These are phyloP conservation scores for Trichoderma parareesei DNA, from an alignment of 495 filamentous ascomycete species.

Conservation along the genomic window DNA sequence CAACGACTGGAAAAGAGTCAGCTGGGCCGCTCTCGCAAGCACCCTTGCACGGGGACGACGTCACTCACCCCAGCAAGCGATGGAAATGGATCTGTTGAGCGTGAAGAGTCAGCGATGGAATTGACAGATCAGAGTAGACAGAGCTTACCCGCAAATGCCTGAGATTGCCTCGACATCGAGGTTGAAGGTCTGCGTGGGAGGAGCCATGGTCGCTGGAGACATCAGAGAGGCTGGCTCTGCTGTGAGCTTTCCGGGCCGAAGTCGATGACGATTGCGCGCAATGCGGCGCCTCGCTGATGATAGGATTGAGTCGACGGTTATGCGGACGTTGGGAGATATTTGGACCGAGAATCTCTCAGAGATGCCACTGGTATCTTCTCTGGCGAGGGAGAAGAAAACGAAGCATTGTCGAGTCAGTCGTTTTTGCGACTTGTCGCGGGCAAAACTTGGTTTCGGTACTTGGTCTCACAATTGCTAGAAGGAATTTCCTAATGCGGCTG, in stretches of 20 bases:
- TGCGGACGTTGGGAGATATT: neutral
- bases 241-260: neutral
- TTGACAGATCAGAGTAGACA: neutral
- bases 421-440: neutral
- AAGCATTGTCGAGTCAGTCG: neutral
- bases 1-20: constrained; percentile 51
- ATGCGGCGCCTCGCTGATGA: neutral
- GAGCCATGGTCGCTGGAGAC: constrained; percentile 49
- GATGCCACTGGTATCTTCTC: neutral
- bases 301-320: neutral
- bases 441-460: constrained; percentile 1
- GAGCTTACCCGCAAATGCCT: constrained; percentile 72
- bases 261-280: neutral
- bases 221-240: neutral
- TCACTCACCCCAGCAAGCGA: constrained; percentile 67
- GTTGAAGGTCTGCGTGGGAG: constrained; percentile 54
- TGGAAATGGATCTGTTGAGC: constrained; percentile 69
- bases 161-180: constrained; percentile 81
- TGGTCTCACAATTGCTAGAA: neutral
- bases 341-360: neutral
- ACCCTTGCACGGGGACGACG: neutral
- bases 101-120: neutral
- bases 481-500: neutral
- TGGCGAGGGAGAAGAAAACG: neutral
- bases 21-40: neutral